Conservation (phyloP, 495 filamentous ascomycete genomes). For the Paragyromitra xinjiangensis region DNA sequence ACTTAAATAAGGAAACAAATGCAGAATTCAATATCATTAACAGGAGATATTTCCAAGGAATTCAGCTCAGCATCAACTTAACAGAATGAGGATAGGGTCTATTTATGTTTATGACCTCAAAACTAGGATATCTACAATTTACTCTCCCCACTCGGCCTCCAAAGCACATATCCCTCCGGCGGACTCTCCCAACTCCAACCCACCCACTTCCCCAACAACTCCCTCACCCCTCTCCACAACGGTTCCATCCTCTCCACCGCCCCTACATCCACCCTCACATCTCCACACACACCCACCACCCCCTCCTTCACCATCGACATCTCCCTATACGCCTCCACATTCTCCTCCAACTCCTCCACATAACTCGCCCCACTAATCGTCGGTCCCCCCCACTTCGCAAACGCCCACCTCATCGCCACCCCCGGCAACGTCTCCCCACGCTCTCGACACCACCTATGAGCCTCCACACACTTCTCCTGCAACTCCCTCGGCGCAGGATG, state of each 20-base stretch:
- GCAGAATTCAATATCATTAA: neutral
- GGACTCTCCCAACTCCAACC: slow-evolving; percentile 74
- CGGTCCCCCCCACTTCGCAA: slow-evolving; percentile 81
- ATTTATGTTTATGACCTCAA: neutral
- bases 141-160: slow-evolving; percentile 11
- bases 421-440: slow-evolving; percentile 80
- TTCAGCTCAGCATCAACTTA: neutral
- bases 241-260: slow-evolving; percentile 61
- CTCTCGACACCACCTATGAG: slow-evolving; percentile 65
- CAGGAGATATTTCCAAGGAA: too few species aligned
- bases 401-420: slow-evolving; percentile 82
- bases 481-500: slow-evolving; percentile 84
- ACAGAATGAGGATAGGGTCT: neutral
- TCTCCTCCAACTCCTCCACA: slow-evolving; percentile 61
- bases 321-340: slow-evolving; percentile 60
- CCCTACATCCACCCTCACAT: slow-evolving; percentile 1
- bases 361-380: slow-evolving; percentile 62
- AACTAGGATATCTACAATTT: slow-evolving; percentile 6
- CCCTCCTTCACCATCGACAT: slow-evolving; percentile 19
- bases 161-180: slow-evolving; percentile 61
- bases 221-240: slow-evolving; percentile 67
- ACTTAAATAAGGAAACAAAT: neutral
- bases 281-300: slow-evolving; percentile 3
- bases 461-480: slow-evolving; percentile 67
- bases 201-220: slow-evolving; percentile 68